Evolutionary conservation across 768 basidiomycete species (phyloP).

Genomic region (Auricularia cornea): DNA sequence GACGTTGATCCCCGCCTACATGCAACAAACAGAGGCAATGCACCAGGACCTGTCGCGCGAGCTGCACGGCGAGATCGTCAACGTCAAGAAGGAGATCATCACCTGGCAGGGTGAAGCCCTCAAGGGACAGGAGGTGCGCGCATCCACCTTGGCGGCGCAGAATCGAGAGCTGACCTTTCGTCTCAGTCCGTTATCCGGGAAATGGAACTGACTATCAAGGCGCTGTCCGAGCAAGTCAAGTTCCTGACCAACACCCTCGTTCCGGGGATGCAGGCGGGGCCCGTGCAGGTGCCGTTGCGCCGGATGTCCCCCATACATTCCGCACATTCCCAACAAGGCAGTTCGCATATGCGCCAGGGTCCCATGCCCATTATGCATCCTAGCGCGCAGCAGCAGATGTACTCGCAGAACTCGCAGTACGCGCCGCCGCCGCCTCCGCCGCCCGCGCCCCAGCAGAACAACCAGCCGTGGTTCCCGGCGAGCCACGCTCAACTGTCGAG

Average conservation of each 20-base stretch:
- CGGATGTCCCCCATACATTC: neutral
- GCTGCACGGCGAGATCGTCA: slow-evolving; percentile 64
- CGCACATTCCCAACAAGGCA: slow-evolving; percentile 1
- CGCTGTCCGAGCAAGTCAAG: slow-evolving; percentile 75
- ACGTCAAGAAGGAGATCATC: slow-evolving; percentile 70
- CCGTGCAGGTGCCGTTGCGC: neutral
- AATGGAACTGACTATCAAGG: slow-evolving; percentile 67
- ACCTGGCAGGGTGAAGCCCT: slow-evolving; percentile 76
- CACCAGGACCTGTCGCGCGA: slow-evolving; percentile 75
- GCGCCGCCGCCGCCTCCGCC: slow-evolving; percentile 17
- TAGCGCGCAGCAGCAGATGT: neutral
- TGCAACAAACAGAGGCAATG: slow-evolving; percentile 63
- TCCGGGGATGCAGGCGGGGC: neutral
- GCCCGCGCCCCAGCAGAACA: slow-evolving; percentile 15
- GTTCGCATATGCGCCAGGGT: slow-evolving; percentile 3
- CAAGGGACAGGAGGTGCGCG: slow-evolving; percentile 66
- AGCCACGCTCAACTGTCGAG: slow-evolving; percentile 36
- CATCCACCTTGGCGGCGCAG: neutral
- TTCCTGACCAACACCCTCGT: slow-evolving; percentile 54
- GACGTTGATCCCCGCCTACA: slow-evolving; percentile 66
- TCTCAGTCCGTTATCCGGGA: slow-evolving; percentile 65
- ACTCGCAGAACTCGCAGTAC: neutral
- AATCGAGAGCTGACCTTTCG: slow-evolving; percentile 3
- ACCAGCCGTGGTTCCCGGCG: neutral
- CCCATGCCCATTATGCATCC: neutral